Base-by-base conservation (phyloP, 805 yeast genomes). In the Zygotorulaspora sp. region DNA sequence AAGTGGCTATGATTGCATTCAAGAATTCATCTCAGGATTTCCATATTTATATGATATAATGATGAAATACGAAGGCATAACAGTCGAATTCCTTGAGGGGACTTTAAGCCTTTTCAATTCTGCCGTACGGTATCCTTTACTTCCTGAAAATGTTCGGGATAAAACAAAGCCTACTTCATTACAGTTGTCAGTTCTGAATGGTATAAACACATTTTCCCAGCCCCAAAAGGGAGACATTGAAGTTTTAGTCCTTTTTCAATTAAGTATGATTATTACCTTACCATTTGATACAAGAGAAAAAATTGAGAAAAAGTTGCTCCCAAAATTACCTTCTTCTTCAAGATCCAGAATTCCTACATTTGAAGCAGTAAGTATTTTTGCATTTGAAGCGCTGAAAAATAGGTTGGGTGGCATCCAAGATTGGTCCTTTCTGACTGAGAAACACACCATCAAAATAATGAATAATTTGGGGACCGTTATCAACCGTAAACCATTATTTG, bases 111-210 rank as follows among this genome's bases (percentile, higher is more conserved):
- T 79, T 4, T 70, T 90, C 52, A 76, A 75, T 49, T 68, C 78
- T 11, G 77, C 87, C 40, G 75, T 83, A 1, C 65, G 84, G 27
- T 87, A 83, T 57, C 95, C 94, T 1, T 70, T 83, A 9, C 65
- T 86, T 24, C 83, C 87, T 6, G 75, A 68, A 20, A 68, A 67
- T 45, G 67, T 67, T 22, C 56, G 63, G 3, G 96, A 87, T 54
- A 63, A 67, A 27, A 52, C 60, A 13, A 74, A 72, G 16, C 75
- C 78, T 36, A 75, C 96, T 0, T 67, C 70, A 7, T 62, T 90
- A 29, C 97, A 89, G 53, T 44, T 52, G 1, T 63, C 77, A 0
- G 77, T 85, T 1, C 52, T 85, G 19, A 65, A 64, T 1, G 74
- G 74, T 26, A 53, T 89, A 16, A 53, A 59, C 2, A 31, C 50